These are phyloP conservation scores for Clohesyomyces aquaticus DNA, from an alignment of 495 filamentous ascomycete species.

Conservation along the genomic window DNA sequence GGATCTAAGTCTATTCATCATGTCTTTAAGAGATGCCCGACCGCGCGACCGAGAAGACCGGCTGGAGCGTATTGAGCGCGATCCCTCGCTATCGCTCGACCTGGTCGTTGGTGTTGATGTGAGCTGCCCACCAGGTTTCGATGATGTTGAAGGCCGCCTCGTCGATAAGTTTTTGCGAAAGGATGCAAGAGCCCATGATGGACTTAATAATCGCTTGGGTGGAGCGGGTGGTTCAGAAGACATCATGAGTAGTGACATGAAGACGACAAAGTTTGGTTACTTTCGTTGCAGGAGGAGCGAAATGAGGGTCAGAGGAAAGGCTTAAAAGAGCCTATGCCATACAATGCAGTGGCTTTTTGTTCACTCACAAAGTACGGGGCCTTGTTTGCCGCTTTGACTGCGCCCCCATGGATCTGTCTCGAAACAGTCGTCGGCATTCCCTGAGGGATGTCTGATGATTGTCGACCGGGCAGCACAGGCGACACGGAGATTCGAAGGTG, in stretches of 20 bases:
- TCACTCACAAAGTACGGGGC: not conserved
- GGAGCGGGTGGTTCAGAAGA: conserved; percentile 16
- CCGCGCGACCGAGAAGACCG: conserved; percentile 23
- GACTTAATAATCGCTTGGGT: conserved; percentile 4
- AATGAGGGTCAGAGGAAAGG: not conserved
- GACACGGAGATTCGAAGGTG: conserved; percentile 2
- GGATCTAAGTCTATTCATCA: conserved; percentile 19
- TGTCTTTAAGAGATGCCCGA: conserved; percentile 2
- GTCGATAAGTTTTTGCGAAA: conserved; percentile 5
- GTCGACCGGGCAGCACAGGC: conserved; percentile 4
- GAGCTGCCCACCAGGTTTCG: not conserved
- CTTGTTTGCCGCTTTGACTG: conserved; percentile 19
- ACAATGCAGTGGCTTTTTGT: conserved; percentile 7
- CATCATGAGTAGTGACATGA: conserved; percentile 31
- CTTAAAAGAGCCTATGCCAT: not conserved
- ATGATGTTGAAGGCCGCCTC: not conserved
- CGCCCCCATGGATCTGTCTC: conserved; percentile 28
- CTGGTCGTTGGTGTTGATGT: conserved; percentile 11
- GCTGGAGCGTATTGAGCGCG: conserved; percentile 26
- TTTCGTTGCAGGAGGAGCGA: not conserved
- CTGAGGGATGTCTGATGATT: not conserved
- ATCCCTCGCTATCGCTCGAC: conserved; percentile 26
- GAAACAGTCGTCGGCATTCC: not conserved
- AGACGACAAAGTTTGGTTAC: not conserved
- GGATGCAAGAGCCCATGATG: conserved; percentile 2